Evolutionary conservation across 257 asterid species (phyloP), one percentile per base, ranked within the genome.

Genomic region (Thymus quinquecostatus): DNA sequence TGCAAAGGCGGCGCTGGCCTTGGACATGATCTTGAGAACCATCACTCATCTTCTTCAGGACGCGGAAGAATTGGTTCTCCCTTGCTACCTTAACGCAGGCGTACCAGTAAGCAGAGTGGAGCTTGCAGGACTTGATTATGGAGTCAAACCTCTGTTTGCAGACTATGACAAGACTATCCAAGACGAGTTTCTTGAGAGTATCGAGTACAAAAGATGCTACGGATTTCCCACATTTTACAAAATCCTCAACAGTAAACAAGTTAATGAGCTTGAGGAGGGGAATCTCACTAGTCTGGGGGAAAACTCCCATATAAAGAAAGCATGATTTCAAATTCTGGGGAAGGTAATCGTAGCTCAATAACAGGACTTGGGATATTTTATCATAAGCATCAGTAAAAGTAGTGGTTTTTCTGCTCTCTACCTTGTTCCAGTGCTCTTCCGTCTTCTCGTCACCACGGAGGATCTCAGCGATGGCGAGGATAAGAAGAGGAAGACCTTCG

Each of bases 401-500:
- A 53, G 3, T 53, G 21, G 58, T 53, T 21, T 53, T 53, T 0
- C 21, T 21, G 0, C 21, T 4, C 6, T 30, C 58, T 21, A 53
- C 58, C 58, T 53, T 53, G 12, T 53, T 21, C 58, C 58, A 53
- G 58, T 14, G 21, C 33, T 53, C 58, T 21, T 5, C 11, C 1
- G 58, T 21, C 11, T 14, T 53, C 10, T 53, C 58, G 30, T 5
- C 11, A 6, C 32, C 10, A 21, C 32, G 10, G 3, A 53, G 58
- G 58, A 53, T 27, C 10, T 21, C 4, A 1, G 58, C 58, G 7
- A 53, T 11, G 1, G 28, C 32, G 32, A 53, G 58, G 58, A 53
- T 53, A 10, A 53, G 30, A 53, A 53, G 58, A 14, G 58, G 58
- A 53, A 53, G 58, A 53, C 58, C 58, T 21, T 53, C 58, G 21